Conservation (phyloP, 148 eudicot species). For the Beta vulgaris region DNA sequence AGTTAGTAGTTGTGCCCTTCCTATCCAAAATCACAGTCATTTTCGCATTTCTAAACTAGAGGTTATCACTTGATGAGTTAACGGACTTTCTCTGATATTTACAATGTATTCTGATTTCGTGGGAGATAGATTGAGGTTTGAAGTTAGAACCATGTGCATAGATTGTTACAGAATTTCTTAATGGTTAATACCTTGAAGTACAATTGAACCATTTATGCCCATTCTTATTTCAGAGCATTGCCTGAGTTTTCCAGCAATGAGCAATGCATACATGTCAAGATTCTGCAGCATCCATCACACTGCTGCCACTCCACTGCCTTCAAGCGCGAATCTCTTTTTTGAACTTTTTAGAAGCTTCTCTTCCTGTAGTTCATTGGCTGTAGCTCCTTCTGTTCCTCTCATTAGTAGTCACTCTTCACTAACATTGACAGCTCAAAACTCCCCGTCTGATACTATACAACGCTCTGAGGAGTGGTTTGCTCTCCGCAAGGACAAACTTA, state of each 20-base stretch:
- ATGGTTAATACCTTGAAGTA: background rate
- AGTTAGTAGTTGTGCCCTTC: background rate
- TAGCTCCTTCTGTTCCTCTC: conserved; percentile 28
- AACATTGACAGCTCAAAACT: conserved; percentile 32
- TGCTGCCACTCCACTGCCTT: conserved; percentile 34
- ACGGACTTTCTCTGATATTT: background rate
- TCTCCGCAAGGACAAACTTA: conserved; percentile 74
- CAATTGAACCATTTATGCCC: conserved; percentile 8
- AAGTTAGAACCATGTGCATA: background rate
- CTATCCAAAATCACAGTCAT: background rate
- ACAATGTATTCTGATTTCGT: background rate
- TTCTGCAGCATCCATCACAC: conserved; percentile 48
- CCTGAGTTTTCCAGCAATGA: conserved; percentile 53
- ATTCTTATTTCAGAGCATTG: conserved; percentile 19
- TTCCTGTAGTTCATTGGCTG: conserved; percentile 32
- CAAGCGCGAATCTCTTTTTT: conserved; percentile 24
- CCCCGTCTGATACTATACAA: conserved; percentile 58
- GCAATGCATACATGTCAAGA: conserved; percentile 57
- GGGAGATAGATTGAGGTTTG: conserved; percentile 14
- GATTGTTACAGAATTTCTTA: background rate
- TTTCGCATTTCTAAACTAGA: too few relatives aligned
- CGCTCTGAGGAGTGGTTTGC: conserved; percentile 96
- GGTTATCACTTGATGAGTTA: background rate
- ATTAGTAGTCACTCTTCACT: conserved; percentile 26
- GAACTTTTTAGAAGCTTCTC: conserved; percentile 40